Evolutionary conservation across 768 basidiomycete species (phyloP).

Genomic region (Trametes cingulata): DNA sequence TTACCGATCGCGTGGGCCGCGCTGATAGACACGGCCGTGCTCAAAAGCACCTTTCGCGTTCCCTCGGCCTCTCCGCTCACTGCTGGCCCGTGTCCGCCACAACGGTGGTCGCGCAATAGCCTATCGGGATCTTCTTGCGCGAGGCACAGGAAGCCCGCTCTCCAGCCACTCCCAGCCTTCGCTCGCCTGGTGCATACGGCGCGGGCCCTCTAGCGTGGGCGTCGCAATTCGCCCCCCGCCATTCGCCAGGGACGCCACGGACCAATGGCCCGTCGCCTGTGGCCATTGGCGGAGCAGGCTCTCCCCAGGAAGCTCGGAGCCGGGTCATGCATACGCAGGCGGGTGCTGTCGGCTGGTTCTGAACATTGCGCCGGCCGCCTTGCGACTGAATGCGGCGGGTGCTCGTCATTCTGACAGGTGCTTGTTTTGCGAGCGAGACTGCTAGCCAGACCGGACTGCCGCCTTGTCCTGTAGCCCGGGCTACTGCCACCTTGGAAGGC

Average conservation of each 20-base stretch:
- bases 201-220: slow-evolving; percentile 8
- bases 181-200: slow-evolving; percentile 1
- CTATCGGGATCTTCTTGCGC: slow-evolving; percentile 23
- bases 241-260: slow-evolving; percentile 12
- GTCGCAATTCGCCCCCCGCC: neutral
- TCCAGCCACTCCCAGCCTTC: slow-evolving; percentile 10
- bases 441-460: neutral
- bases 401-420: slow-evolving; percentile 4
- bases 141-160: slow-evolving; percentile 15
- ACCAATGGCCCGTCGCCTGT: slow-evolving; percentile 7
- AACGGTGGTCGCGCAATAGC: slow-evolving; percentile 16
- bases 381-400: slow-evolving; percentile 3
- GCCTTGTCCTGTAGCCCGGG: neutral
- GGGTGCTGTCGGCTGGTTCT: slow-evolving; percentile 14
- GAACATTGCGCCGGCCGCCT: slow-evolving; percentile 6
- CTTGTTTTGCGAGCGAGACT: neutral
- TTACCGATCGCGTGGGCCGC: slow-evolving; percentile 23
- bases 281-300: slow-evolving; percentile 3
- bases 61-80: slow-evolving; percentile 23
- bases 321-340: slow-evolving; percentile 21
- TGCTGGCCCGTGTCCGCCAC: slow-evolving; percentile 17
- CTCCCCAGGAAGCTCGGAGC: slow-evolving; percentile 15
- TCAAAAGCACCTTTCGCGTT: slow-evolving; percentile 22
- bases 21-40: slow-evolving; percentile 26
- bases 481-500: neutral